Conservation (phyloP, 2,329 filamentous ascomycete species). For the Ophioceras dolichostomum region DNA sequence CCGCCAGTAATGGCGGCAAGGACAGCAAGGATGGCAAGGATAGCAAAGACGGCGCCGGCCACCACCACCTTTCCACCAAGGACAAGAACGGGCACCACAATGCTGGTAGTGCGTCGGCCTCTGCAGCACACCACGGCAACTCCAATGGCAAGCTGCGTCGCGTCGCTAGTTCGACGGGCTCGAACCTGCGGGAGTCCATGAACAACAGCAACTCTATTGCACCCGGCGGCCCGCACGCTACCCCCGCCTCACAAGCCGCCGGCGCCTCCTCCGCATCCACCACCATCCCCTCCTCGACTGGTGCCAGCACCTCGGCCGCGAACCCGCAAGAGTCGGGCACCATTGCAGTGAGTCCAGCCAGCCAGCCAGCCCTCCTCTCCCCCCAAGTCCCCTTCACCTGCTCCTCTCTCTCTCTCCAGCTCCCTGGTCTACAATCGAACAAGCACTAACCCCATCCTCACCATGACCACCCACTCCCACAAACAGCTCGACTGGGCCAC, state of each 20-base stretch:
- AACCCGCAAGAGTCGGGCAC: background rate
- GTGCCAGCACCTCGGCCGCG: background rate
- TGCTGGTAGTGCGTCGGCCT: background rate
- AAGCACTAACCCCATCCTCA: no score
- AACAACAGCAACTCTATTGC: constrained; percentile 16
- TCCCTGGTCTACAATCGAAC: no score
- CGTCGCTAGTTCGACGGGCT: constrained; percentile 37
- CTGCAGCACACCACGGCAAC: constrained; percentile 15
- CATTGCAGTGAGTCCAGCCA: background rate
- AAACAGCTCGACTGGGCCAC: constrained; percentile 51
- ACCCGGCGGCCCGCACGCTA: background rate
- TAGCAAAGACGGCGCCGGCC: constrained; percentile 15
- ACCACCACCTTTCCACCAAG: constrained; percentile 23
- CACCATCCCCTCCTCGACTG: background rate
- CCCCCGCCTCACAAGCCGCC: constrained; percentile 1
- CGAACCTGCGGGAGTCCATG: constrained; percentile 29
- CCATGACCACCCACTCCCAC: no score
- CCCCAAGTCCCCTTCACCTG: no score
- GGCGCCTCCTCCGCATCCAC: background rate
- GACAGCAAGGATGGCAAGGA: background rate
- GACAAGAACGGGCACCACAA: constrained; percentile 26
- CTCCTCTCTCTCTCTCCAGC: no score
- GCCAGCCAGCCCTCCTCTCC: no score
- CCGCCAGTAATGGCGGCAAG: no score
- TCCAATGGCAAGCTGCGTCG: constrained; percentile 43